Evolutionary conservation across 345 rosid species (phyloP).

Genomic region (Xanthoceras sorbifolium): DNA sequence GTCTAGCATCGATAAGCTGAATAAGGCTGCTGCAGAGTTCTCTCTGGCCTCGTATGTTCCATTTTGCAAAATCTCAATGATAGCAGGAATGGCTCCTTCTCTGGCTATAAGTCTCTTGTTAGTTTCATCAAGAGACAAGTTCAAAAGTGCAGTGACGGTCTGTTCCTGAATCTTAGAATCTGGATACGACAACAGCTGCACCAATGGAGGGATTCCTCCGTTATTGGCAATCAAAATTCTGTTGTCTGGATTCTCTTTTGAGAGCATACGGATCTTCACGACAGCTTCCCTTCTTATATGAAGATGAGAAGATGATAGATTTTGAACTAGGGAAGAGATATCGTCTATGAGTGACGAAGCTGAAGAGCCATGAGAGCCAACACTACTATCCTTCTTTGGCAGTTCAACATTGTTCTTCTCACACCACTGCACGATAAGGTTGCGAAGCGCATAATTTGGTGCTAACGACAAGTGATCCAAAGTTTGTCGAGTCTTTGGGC

Average conservation of each 20-base stretch:
- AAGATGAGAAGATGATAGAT: constrained; percentile 36
- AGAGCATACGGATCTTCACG: constrained; percentile 51
- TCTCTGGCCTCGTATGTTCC: constrained; percentile 60
- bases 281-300: constrained; percentile 39
- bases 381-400: constrained; percentile 40
- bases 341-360: constrained; percentile 39
- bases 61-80: constrained; percentile 46
- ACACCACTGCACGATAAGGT: constrained; percentile 62
- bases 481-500: constrained; percentile 65
- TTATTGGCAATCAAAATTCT: constrained; percentile 51
- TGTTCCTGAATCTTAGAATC: constrained; percentile 58
- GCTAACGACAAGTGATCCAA: constrained; percentile 50
- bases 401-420: constrained; percentile 49
- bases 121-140: constrained; percentile 57
- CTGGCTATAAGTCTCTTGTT: constrained; percentile 55
- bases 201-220: constrained; percentile 52
- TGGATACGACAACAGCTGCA: constrained; percentile 48
- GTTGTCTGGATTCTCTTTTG: constrained; percentile 61
- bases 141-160: constrained; percentile 65
- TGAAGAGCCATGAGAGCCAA: constrained; percentile 28
- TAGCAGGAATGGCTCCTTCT: constrained; percentile 59
- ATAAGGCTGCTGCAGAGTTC: constrained; percentile 63
- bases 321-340: constrained; percentile 41
- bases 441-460: constrained; percentile 60
- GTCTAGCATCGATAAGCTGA: constrained; percentile 59